Evolutionary conservation across 2,329 filamentous ascomycete species (phyloP).

Genomic region (Cladosporium sp.): DNA sequence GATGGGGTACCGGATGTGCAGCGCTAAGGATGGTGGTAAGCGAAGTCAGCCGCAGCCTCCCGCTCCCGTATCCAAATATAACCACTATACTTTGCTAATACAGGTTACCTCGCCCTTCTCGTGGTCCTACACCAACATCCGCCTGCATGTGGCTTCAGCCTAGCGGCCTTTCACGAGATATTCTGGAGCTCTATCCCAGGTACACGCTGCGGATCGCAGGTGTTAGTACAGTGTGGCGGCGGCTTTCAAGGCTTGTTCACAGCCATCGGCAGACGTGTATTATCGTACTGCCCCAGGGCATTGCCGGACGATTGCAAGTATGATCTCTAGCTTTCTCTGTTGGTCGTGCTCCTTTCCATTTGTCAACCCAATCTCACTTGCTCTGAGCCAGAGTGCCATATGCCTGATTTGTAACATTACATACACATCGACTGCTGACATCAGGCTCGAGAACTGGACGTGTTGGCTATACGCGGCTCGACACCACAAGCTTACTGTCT

Average conservation of each 20-base stretch:
- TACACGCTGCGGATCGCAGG: neutral
- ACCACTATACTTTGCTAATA: slow-evolving; percentile 3
- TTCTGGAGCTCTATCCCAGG: neutral
- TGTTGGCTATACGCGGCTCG: neutral
- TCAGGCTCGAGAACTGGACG: neutral
- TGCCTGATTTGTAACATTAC: neutral
- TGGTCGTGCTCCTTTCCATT: neutral
- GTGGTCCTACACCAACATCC: slow-evolving; percentile 4
- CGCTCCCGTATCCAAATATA: neutral
- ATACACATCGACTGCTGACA: neutral
- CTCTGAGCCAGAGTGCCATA: neutral
- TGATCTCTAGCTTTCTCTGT: neutral
- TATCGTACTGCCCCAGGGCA: slow-evolving; percentile 4
- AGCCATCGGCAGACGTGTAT: neutral
- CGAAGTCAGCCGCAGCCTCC: neutral
- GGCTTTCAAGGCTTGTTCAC: slow-evolving; percentile 1
- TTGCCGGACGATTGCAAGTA: neutral
- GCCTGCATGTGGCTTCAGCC: neutral
- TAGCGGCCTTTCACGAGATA: neutral
- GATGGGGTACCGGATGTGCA: neutral
- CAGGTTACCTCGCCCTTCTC: neutral
- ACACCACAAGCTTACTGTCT: neutral
- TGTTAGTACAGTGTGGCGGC: slow-evolving; percentile 1
- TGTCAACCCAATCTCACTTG: neutral
- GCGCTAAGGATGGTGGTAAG: neutral